phyloP scores from a whole-genome alignment of 129 eudicot species.

The Scalesia atractyloides region DNA sequence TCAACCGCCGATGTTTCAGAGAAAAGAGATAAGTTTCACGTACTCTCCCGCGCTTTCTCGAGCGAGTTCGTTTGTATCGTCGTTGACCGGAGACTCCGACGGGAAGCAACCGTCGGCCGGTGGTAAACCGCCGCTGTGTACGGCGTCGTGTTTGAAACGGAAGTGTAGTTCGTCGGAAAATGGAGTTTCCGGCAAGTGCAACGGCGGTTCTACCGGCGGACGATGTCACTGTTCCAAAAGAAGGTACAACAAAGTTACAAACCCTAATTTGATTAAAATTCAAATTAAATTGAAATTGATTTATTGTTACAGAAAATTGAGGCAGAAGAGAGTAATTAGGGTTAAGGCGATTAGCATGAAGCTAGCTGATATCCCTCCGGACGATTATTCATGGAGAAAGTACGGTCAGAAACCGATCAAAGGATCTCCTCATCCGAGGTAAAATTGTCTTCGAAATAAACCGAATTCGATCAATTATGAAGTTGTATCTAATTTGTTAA shows the following conservation, averaged over 20 bases:
- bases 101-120: slow-evolving; percentile 57
- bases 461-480: neutral
- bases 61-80: slow-evolving; percentile 64
- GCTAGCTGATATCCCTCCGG: slow-evolving; percentile 93
- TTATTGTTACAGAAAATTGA: slow-evolving; percentile 44
- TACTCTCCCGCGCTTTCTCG: slow-evolving; percentile 60
- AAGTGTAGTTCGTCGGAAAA: slow-evolving; percentile 78
- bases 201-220: slow-evolving; percentile 66
- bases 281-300: neutral
- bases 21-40: slow-evolving; percentile 61
- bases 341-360: slow-evolving; percentile 92
- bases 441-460: neutral
- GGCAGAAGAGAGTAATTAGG: slow-evolving; percentile 70
- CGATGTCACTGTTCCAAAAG: slow-evolving; percentile 82
- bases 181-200: slow-evolving; percentile 81
- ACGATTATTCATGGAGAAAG: slow-evolving; percentile 95
- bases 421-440: slow-evolving; percentile 99
- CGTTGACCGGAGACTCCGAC: slow-evolving; percentile 58
- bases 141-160: slow-evolving; percentile 61
- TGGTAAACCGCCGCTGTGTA: slow-evolving; percentile 70
- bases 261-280: neutral
- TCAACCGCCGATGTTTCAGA: slow-evolving; percentile 27
- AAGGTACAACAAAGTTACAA: slow-evolving; percentile 44
- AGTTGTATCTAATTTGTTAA: neutral
- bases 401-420: slow-evolving; percentile 97